Evolutionary conservation across 1,139 yeast genomes (phyloP).

Genomic region (Sugiyamaella grinbergsii): DNA sequence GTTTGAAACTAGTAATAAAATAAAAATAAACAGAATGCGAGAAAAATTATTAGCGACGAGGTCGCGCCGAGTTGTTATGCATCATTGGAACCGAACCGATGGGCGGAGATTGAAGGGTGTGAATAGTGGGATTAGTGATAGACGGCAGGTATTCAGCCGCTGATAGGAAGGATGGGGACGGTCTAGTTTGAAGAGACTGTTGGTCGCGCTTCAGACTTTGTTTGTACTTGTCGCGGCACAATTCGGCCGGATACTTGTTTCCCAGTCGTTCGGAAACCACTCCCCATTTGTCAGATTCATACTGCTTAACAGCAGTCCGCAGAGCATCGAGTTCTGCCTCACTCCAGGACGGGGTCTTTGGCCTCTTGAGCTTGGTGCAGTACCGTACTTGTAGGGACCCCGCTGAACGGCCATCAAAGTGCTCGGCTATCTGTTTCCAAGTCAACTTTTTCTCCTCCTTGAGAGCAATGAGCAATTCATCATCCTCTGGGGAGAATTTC

Average conservation of each 20-base stretch:
- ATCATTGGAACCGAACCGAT: constrained; percentile 7
- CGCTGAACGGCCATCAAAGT: constrained; percentile 38
- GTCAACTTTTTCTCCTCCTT: constrained; percentile 36
- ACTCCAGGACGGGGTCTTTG: constrained; percentile 31
- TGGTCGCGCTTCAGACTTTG: neutral
- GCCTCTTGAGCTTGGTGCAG: constrained; percentile 37
- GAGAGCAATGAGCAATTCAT: constrained; percentile 35
- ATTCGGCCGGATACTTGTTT: constrained; percentile 31
- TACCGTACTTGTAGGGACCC: constrained; percentile 40
- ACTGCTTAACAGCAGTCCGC: constrained; percentile 32
- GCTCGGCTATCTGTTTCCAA: constrained; percentile 39
- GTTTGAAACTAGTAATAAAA: neutral
- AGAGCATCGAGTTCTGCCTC: constrained; percentile 32
- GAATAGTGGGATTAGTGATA: neutral
- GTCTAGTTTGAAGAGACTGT: neutral
- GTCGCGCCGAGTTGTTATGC: neutral
- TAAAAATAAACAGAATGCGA: neutral
- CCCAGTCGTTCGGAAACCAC: constrained; percentile 34
- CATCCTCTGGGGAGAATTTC: constrained; percentile 37
- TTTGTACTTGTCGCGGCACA: constrained; percentile 32
- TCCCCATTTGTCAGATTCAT: constrained; percentile 37
- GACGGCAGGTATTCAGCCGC: neutral
- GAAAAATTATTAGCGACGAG: neutral
- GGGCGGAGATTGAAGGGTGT: neutral
- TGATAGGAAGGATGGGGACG: neutral